Percentiles rank a stretch among this genome's conserved stretches.
Evolutionary conservation across 306 rosid genomes (phyloP).

Genomic region (Benincasa hispida): DNA sequence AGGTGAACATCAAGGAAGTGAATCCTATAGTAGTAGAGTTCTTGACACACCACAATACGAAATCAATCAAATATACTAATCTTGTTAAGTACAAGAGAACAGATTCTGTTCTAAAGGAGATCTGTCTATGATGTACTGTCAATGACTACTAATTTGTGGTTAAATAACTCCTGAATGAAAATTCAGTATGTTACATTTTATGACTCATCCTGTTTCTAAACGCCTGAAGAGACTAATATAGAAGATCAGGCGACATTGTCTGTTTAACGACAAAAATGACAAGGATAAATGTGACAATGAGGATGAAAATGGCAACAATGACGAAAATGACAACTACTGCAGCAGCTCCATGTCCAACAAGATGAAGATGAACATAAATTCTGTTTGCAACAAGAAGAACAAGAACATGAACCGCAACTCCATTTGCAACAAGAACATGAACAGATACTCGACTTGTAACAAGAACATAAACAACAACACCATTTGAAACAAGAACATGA

Average conservation of each 20-base stretch:
- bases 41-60: neutral
- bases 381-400: neutral
- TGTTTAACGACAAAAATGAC: conserved; percentile 11
- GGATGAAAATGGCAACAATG: neutral
- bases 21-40: too few species aligned
- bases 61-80: neutral
- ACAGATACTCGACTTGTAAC: neutral
- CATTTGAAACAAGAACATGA: conserved; percentile 1
- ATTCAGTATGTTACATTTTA: neutral
- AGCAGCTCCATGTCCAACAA: neutral
- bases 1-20: too few species aligned
- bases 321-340: conserved; percentile 2
- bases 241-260: neutral
- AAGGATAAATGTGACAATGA: neutral
- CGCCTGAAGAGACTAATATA: neutral
- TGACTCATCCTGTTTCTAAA: neutral
- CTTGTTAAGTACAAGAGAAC: neutral
- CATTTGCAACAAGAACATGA: neutral
- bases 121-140: neutral
- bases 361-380: neutral
- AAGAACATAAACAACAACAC: neutral
- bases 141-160: neutral
- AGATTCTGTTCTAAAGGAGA: neutral
- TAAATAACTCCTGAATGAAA: too few species aligned
- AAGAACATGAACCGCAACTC: neutral